phyloP scores from a whole-genome alignment of 2,329 filamentous ascomycete genomes.

The Cadophora luteo-olivacea region DNA sequence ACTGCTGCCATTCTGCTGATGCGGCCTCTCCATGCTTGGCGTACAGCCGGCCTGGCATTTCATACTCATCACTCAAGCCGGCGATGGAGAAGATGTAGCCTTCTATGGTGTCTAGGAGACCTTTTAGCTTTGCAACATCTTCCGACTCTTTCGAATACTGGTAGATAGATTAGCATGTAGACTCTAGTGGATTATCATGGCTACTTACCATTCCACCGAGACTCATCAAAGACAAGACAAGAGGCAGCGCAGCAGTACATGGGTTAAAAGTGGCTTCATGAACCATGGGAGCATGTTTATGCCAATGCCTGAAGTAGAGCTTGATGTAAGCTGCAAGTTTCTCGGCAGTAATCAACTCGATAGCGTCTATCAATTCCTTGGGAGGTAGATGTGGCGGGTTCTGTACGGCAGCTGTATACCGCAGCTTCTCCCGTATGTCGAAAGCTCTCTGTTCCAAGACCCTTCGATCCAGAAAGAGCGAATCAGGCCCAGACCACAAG shows the following conservation, averaged over 20 bases:
- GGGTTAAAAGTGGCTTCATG: conserved; percentile 44
- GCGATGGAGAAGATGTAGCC: conserved; percentile 40
- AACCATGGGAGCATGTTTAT: conserved; percentile 44
- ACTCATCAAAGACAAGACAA: conserved; percentile 42
- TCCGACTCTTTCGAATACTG: conserved; percentile 40
- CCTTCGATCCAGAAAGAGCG: conserved; percentile 31
- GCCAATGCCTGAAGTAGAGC: conserved; percentile 45
- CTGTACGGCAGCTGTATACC: conserved; percentile 35
- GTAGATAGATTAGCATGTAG: conserved; percentile 10
- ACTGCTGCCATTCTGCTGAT: conserved; percentile 42
- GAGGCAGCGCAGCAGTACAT: conserved; percentile 39
- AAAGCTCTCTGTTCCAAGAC: conserved; percentile 39
- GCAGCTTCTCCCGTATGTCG: conserved; percentile 42
- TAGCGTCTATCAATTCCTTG: conserved; percentile 39
- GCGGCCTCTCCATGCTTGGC: conserved; percentile 33
- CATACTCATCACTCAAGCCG: conserved; percentile 41
- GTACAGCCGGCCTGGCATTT: conserved; percentile 39
- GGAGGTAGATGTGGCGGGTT: conserved; percentile 34
- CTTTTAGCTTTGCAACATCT: conserved; percentile 37
- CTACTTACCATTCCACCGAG: conserved; percentile 43
- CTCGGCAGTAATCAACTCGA: conserved; percentile 39
- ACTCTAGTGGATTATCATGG: not conserved
- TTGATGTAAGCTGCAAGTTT: conserved; percentile 39
- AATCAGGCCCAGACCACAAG: conserved; percentile 34
- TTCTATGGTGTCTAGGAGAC: conserved; percentile 41